phyloP scores from a whole-genome alignment of 257 asterid species.

The Solanum sitiens region DNA sequence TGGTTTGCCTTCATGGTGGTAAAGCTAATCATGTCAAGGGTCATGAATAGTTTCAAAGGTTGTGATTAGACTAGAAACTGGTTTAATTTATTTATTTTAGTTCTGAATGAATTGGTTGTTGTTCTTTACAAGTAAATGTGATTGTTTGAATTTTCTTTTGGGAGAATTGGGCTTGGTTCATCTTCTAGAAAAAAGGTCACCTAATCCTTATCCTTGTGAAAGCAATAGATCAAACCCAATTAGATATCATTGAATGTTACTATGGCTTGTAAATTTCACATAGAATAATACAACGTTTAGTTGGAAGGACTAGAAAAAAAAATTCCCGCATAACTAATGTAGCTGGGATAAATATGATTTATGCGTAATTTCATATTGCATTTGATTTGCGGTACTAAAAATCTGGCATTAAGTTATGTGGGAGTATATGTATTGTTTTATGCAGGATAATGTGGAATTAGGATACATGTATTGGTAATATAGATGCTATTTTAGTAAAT shows the following conservation, averaged over 20 bases:
- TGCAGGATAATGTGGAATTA: not conserved
- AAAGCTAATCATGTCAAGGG: not conserved
- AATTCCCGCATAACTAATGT: not conserved
- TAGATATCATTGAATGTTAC: not conserved
- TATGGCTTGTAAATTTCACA: not conserved
- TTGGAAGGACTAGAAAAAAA: not conserved
- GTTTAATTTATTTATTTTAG: not conserved
- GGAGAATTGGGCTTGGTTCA: not conserved
- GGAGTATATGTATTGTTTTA: not conserved
- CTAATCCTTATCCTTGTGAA: not conserved
- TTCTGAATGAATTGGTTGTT: not conserved
- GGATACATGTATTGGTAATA: not conserved
- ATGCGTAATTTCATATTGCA: not conserved
- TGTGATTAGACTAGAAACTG: not conserved
- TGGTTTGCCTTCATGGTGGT: not conserved
- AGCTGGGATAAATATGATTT: not conserved
- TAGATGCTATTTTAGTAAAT: not conserved
- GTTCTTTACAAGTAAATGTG: not conserved
- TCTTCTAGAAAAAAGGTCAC: not conserved
- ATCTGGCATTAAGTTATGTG: not conserved
- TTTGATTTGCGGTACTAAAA: not conserved
- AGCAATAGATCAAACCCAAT: not conserved
- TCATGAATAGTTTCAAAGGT: not conserved
- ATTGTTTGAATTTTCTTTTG: not conserved
- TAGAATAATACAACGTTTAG: not conserved